Evolutionary conservation across 2,329 filamentous ascomycete genomes (phyloP), one percentile per base, ranked within the genome.

Genomic region (Microsporum audouinii): DNA sequence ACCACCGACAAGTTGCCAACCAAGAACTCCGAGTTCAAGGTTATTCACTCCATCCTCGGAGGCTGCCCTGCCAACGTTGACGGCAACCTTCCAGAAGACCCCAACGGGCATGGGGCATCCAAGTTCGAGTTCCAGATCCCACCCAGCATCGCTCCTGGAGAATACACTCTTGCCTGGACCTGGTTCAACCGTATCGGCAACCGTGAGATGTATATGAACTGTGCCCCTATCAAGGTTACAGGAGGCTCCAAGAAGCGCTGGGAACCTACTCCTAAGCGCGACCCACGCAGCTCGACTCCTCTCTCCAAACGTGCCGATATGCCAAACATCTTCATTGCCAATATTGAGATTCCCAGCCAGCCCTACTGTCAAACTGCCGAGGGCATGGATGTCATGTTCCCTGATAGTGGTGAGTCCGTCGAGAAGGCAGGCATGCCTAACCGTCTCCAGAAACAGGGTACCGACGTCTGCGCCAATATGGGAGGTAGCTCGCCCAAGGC

Each of bases 201-300:
- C 77, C 86, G 91, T 0, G 94, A 97, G 72, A 90, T 96, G 81
- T 96, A 97, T 80, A 95, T 96, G 91, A 95, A 96, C 81, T 99
- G 92, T 68, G 89, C 88, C 0, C 84, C 89, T 0, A 73, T 95
- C 56, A 81, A 79, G 0, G 79, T 97, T 29, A 83, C 73, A 2
- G 75, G 76, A 27, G 73, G 73, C 59, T 82, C 84, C 47, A 68
- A 70, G 64, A 67, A 70, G 60, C 64, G 64, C 34, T 64, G 67
- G 38, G 82, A 59, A 8, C 65, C 65, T 1, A 60, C 61, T 23
- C 43, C 62, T 17, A 41, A 55, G 27, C 33, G 39, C n/a, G 55
- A 64, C 31, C 41, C 63, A 4, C 39, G 57, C 57, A 63, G 57
- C 60, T 49, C 59, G 12, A 47, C 62, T 17, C 72, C 74, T 49